A percentile compares a stretch with the other conserved stretches of the same genome.
Conservation (phyloP, 208 protist genomes). For the Willaertia magna region DNA sequence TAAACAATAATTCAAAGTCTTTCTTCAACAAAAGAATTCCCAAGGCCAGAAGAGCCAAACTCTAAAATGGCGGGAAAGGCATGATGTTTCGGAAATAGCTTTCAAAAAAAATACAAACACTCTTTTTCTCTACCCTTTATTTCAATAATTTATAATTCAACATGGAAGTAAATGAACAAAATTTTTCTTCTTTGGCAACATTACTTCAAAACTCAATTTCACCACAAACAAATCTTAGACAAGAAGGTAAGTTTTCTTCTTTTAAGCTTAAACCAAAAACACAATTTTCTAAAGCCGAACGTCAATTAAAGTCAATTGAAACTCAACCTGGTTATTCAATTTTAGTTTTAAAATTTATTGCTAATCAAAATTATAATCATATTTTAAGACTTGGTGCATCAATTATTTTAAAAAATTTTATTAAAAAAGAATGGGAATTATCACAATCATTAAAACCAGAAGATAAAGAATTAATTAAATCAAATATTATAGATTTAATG, state of each 20-base stretch:
- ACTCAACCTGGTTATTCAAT: neutral
- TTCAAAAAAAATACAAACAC: too few species aligned
- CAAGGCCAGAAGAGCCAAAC: too few species aligned
- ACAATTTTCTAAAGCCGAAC: neutral
- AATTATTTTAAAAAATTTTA: neutral
- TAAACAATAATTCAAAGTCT: too few species aligned
- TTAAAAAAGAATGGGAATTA: neutral
- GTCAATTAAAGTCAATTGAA: neutral
- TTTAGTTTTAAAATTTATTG: neutral
- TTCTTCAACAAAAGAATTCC: too few species aligned
- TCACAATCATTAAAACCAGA: neutral
- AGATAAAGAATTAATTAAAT: neutral
- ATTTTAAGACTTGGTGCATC: neutral
- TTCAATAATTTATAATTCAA: too few species aligned
- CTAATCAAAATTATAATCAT: neutral
- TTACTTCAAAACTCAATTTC: neutral
- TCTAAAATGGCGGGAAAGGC: too few species aligned
- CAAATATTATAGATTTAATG: neutral
- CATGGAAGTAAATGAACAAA: too few species aligned
- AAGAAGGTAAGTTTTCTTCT: neutral
- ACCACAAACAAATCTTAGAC: neutral
- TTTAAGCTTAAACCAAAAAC: neutral
- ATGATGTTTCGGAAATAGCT: too few species aligned
- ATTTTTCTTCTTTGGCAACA: neutral
- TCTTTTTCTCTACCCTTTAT: too few species aligned